Base-by-base conservation (phyloP, 371 early-diverging fungal species). In the Mucor lusitanicus region DNA sequence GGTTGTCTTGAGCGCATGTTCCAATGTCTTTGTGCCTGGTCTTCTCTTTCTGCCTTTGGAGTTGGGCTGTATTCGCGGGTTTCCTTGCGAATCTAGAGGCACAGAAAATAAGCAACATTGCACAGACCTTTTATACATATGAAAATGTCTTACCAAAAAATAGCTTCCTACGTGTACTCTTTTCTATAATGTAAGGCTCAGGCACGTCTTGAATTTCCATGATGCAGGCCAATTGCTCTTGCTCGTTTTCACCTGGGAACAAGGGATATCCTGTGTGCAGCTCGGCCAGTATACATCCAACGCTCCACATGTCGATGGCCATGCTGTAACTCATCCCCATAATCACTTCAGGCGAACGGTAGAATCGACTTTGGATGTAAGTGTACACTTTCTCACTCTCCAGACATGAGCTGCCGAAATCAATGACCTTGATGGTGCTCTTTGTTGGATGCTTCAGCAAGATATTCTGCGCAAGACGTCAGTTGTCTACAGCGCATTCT, bases 281-380 rank as follows among this genome's bases (percentile, higher is more conserved):
- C 72, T 99, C 99, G 32, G 92, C 95, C 11, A 98, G 85, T 42
- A 99, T 98, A 78, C 99, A 99, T 1, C 99, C 99, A 21, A 99
- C 77, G 59, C 92, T 92, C 99, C 99, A 99, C 89, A 99, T 96
- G 78, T 99, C 99, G 68, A 99, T 95, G 9, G 94, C 88, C 70
- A 85, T 92, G 63, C 85, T 88, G 75, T 99, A 99, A 2, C 46
- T 64, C 46, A 70, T 63, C 7, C 96, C 97, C 57, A 98, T 73
- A 42, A 99, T 95, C 13, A 99, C 97, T 73, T 98, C 98, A 6
- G 98, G 98, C 17, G 95, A 92, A 19, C 99, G 90, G 75, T 98
- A 99, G 83, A 97, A 99, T 42, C 99, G 89, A 68, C 90, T 89
- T 81, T 98, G 99, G 63, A 98, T 96, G 77, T 98, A 98, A 0